Evolutionary conservation across 176 grass and related monocot genomes (phyloP).

Genomic region (Oryza glaberrima): DNA sequence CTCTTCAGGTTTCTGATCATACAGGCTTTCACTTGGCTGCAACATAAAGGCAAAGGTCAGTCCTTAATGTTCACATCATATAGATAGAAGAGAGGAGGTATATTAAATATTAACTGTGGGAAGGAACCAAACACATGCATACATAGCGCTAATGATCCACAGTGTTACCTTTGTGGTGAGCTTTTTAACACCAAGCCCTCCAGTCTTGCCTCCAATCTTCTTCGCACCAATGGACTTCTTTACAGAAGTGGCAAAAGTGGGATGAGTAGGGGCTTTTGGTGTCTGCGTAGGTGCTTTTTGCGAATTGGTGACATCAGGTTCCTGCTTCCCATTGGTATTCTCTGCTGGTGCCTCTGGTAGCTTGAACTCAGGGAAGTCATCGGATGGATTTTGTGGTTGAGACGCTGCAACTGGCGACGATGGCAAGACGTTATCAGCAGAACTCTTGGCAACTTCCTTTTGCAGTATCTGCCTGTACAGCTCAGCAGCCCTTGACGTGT

Average conservation of each 20-base stretch:
- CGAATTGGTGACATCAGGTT: slow-evolving; percentile 37
- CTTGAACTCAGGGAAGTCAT: slow-evolving; percentile 71
- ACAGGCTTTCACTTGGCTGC: slow-evolving; percentile 79
- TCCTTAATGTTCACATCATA: neutral
- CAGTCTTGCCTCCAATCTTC: slow-evolving; percentile 73
- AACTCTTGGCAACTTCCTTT: slow-evolving; percentile 79
- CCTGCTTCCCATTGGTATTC: slow-evolving; percentile 58
- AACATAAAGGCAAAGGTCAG: slow-evolving; percentile 21
- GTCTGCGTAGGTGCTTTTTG: slow-evolving; percentile 53
- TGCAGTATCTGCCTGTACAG: slow-evolving; percentile 73
- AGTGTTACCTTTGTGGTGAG: slow-evolving; percentile 70
- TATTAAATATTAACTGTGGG: neutral
- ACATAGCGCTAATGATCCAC: neutral
- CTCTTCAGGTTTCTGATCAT: slow-evolving; percentile 93
- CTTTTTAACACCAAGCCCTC: slow-evolving; percentile 81
- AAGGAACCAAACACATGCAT: neutral
- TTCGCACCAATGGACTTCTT: slow-evolving; percentile 78
- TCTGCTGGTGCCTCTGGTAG: slow-evolving; percentile 47
- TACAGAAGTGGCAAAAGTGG: slow-evolving; percentile 54
- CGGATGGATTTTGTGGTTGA: slow-evolving; percentile 27
- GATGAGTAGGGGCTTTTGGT: slow-evolving; percentile 57
- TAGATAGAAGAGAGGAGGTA: neutral
- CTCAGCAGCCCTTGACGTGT: slow-evolving; percentile 79
- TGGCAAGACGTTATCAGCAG: slow-evolving; percentile 36
- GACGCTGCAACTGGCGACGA: slow-evolving; percentile 60